Conservation (phyloP, 75 land plant genomes). For the Ceratopteris richardii region DNA sequence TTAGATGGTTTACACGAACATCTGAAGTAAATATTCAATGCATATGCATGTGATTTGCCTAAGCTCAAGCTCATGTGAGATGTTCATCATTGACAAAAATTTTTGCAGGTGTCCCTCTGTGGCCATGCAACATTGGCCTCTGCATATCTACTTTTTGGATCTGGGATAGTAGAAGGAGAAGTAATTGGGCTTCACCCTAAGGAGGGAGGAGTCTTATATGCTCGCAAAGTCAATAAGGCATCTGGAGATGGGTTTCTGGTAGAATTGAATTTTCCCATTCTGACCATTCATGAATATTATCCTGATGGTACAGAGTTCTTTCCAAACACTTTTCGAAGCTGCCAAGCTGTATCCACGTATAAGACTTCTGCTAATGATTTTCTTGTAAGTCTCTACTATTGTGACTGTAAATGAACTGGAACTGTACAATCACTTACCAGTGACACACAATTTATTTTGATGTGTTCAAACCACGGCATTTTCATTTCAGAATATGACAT, state of each 20-base stretch:
- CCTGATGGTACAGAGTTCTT: not conserved
- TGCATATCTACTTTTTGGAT: constrained; percentile 29
- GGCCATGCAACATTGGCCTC: constrained; percentile 49
- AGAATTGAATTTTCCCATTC: constrained; percentile 20
- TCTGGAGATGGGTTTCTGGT: not conserved
- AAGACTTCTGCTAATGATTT: not conserved
- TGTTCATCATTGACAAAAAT: too few relatives aligned
- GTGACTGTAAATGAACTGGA: too few relatives aligned
- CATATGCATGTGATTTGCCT: too few relatives aligned
- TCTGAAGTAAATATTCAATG: too few relatives aligned
- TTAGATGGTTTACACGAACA: too few relatives aligned
- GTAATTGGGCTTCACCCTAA: constrained; percentile 38
- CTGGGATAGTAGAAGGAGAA: constrained; percentile 23
- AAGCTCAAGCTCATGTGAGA: too few relatives aligned
- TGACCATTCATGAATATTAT: not conserved
- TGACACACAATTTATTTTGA: too few relatives aligned
- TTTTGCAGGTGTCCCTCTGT: constrained; percentile 42
- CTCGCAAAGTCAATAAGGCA: not conserved
- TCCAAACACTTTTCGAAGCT: not conserved
- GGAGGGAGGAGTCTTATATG: constrained; percentile 22
- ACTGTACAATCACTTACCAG: too few relatives aligned
- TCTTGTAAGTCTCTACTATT: not conserved
- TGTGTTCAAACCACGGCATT: too few relatives aligned
- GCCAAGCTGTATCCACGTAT: not conserved
- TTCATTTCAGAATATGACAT: too few relatives aligned